A percentile compares a stretch with the other conserved stretches of the same genome.
Evolutionary conservation across 768 basidiomycete genomes (phyloP).

Genomic region (Dictyophora rubrovolvata): DNA sequence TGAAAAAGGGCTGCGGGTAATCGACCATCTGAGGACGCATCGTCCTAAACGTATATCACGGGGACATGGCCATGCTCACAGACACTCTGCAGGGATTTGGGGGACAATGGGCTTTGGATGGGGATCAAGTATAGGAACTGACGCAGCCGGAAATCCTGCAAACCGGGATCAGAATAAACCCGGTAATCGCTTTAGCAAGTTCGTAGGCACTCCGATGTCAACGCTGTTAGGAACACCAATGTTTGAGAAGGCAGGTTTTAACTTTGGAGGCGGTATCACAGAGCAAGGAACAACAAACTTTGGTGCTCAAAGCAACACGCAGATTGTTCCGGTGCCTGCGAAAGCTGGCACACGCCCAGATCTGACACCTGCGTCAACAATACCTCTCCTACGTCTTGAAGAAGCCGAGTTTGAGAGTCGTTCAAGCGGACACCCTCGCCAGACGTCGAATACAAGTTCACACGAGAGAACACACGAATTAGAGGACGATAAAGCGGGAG

Average conservation of each 20-base stretch:
- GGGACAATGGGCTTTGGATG: slow-evolving; percentile 4
- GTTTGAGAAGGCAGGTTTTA: slow-evolving; percentile 30
- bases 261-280: background rate
- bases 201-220: slow-evolving; percentile 18
- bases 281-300: background rate
- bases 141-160: background rate
- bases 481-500: background rate
- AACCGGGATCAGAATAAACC: background rate
- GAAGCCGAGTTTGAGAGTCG: background rate
- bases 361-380: background rate
- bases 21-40: slow-evolving; percentile 60
- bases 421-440: background rate
- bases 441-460: background rate
- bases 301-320: background rate
- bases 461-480: background rate
- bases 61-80: slow-evolving; percentile 17
- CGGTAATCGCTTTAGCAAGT: background rate
- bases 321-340: background rate
- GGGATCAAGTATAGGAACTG: background rate
- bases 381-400: background rate
- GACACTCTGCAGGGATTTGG: slow-evolving; percentile 10
- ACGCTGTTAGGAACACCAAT: slow-evolving; percentile 24
- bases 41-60: slow-evolving; percentile 34
- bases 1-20: slow-evolving; percentile 39
- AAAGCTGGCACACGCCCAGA: background rate